Evolutionary conservation across 768 basidiomycete species (phyloP).

Genomic region (Postia placenta): DNA sequence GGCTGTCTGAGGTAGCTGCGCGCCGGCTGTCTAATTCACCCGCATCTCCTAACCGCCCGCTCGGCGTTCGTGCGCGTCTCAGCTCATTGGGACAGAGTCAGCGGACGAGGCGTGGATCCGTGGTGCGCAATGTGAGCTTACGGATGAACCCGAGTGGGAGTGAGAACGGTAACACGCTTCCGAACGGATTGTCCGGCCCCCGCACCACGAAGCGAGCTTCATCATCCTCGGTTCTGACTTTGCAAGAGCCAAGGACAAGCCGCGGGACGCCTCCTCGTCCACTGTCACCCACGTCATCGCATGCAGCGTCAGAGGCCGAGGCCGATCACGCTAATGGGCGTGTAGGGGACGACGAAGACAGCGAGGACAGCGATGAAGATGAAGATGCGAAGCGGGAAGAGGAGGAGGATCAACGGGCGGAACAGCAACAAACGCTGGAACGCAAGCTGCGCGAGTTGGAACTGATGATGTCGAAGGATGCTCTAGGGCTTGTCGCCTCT

Average conservation of each 20-base stretch:
- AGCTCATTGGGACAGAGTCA: conserved; percentile 46
- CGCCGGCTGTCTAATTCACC: conserved; percentile 1
- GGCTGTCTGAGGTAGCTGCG: conserved; percentile 5
- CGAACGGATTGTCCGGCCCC: neutral
- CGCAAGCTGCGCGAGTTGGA: conserved; percentile 66
- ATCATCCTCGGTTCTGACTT: conserved; percentile 68
- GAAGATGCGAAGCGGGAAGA: conserved; percentile 46
- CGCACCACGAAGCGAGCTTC: conserved; percentile 41
- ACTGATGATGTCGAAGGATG: conserved; percentile 67
- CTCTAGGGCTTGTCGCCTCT: conserved; percentile 58
- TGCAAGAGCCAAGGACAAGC: conserved; percentile 45
- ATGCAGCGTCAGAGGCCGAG: conserved; percentile 36
- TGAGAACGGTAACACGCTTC: neutral
- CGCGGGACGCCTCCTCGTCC: conserved; percentile 32
- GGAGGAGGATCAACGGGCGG: conserved; percentile 58
- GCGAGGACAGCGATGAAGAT: conserved; percentile 30
- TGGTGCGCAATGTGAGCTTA: neutral
- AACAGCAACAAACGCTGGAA: conserved; percentile 63
- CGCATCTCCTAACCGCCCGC: neutral
- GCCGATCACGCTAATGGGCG: conserved; percentile 21
- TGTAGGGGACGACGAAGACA: conserved; percentile 6
- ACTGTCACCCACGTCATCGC: conserved; percentile 42
- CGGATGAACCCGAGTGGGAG: neutral
- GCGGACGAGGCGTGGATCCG: neutral
- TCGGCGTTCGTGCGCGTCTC: conserved; percentile 62